Evolutionary conservation across 179 eudicot genomes (phyloP).

Genomic region (Gypsophila paniculata): DNA sequence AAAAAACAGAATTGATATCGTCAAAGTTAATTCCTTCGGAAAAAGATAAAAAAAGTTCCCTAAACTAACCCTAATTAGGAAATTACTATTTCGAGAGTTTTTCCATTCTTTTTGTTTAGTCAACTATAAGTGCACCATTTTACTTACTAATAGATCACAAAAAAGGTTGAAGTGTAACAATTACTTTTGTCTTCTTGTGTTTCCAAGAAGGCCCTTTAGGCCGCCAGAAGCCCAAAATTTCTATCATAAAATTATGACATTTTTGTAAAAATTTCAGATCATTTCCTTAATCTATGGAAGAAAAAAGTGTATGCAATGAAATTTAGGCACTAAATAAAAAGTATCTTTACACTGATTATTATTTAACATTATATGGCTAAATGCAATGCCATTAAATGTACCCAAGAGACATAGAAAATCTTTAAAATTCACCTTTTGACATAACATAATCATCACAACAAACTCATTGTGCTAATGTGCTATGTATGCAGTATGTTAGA

Average conservation of each 20-base stretch:
- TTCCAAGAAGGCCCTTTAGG: background rate
- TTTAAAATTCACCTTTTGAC: background rate
- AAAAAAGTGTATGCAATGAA: background rate
- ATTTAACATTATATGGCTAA: conserved; percentile 9
- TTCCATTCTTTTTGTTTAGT: background rate
- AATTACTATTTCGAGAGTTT: no score
- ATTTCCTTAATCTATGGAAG: conserved; percentile 5
- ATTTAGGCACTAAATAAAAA: background rate
- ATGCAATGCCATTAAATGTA: conserved; percentile 10
- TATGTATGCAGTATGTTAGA: no score
- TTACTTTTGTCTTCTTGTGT: background rate
- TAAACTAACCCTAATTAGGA: background rate
- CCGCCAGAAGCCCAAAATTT: conserved; percentile 12
- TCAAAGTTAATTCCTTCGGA: no score
- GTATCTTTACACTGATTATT: background rate
- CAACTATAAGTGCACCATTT: conserved; percentile 24
- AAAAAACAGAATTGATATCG: no score
- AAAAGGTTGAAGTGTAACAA: conserved; percentile 22
- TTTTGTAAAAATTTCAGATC: background rate
- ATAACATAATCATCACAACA: conserved; percentile 2
- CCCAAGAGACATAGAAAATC: background rate
- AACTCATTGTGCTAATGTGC: background rate
- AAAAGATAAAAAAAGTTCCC: no score
- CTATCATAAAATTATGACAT: conserved; percentile 8
- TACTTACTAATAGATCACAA: conserved; percentile 22